Evolutionary conservation across 2,329 filamentous ascomycete genomes (phyloP), one percentile per base, ranked within the genome.

Genomic region (Hirsutella minnesotensis): DNA sequence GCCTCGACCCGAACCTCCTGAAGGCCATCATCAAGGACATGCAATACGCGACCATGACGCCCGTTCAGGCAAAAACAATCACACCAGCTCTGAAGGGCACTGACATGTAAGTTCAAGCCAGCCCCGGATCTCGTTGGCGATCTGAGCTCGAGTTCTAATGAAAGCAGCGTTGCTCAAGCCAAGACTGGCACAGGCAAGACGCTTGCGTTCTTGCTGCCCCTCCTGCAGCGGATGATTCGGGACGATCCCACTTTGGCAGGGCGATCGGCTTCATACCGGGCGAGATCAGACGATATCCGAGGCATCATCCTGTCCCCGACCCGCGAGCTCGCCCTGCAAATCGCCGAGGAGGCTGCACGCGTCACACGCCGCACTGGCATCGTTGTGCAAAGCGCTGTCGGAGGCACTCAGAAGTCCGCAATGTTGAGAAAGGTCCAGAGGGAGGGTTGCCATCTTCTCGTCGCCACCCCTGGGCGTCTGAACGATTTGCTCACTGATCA

Each of bases 121-220:
- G n/a, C 8, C n/a, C n/a, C 30, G 8, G 30, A 12, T n/a, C 30
- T 31, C 10, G 30, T 31, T 5, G 10, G n/a, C n/a, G n/a, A n/a
- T n/a, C n/a, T n/a, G n/a, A n/a, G n/a, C 30, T 31, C 30, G 16
- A 5, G 33, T 30, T 31, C 43, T 27, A 47, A 48, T 54, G 56
- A 60, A 41, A 30, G 47, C 55, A 86, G 83, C 53, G 73, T 96
- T 51, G 92, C 90, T 38, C 92, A 96, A 68, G 92, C 92, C 46
- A 95, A 86, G 66, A 98, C 92, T 9, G 92, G 92, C 59, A 96
- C 92, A 4, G 92, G 92, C 59, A 98, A 98, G 68, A 98, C 92
- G 0, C 68, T 96, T 44, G 92, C 86, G 30, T 98, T 96, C 69
- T 72, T 98, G 20, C 66, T 96, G 7, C 92, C 92, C 40, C 70